These are phyloP conservation scores for Trichomonascaceae sp. DNA, from an alignment of 1,139 yeast genomes.

Conservation along the genomic window DNA sequence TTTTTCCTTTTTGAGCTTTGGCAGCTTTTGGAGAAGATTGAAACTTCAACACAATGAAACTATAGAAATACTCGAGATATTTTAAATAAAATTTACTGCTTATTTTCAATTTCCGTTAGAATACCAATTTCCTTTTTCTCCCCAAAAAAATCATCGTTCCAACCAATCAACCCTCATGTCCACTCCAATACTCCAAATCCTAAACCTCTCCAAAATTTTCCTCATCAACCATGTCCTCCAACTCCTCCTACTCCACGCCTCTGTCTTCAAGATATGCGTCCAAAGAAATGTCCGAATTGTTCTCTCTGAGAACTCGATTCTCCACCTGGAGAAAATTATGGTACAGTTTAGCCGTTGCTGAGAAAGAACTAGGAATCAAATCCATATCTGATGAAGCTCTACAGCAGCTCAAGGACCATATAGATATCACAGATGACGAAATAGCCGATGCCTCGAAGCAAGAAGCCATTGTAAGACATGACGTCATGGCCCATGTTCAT, in stretches of 20 bases:
- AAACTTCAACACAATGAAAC: too few species aligned
- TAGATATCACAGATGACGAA: conserved; percentile 86
- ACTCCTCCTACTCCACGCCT: conserved; percentile 68
- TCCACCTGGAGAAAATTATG: conserved; percentile 98
- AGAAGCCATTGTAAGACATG: conserved; percentile 98
- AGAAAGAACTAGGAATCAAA: conserved; percentile 77
- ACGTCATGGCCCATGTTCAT: conserved; percentile 99
- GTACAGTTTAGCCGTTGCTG: conserved; percentile 94
- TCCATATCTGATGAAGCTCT: conserved; percentile 88
- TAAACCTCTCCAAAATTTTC: neutral
- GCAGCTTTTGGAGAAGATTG: too few species aligned
- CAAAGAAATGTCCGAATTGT: conserved; percentile 89
- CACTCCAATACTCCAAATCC: neutral
- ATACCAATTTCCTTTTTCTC: too few species aligned
- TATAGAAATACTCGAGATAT: too few species aligned
- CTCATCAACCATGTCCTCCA: conserved; percentile 19
- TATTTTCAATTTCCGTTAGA: too few species aligned
- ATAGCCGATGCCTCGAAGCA: conserved; percentile 82
- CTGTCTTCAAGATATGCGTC: conserved; percentile 96
- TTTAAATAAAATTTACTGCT: too few species aligned
- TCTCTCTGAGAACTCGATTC: conserved; percentile 88
- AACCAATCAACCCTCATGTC: neutral
- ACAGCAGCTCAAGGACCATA: conserved; percentile 70
- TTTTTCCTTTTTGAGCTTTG: too few species aligned
- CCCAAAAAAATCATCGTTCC: too few species aligned